Evolutionary conservation across 2,329 filamentous ascomycete genomes (phyloP), one percentile per base, ranked within the genome.

Genomic region (Aspergillus texensis): DNA sequence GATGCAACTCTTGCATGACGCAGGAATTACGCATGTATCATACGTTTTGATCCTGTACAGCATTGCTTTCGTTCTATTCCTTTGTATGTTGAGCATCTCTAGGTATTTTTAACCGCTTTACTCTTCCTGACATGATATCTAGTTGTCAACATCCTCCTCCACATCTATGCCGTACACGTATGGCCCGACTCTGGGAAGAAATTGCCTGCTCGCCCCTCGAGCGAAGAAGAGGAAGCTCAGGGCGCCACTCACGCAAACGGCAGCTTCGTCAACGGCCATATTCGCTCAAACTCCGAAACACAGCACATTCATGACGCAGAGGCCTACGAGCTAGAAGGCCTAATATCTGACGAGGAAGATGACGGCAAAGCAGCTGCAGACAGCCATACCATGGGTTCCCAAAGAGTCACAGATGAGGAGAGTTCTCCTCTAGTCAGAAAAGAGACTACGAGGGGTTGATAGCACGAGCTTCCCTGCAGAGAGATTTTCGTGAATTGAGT

Each of bases 31-130:
- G 30, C 93, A 96, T 73, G 92, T 98, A 48, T 90, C 94, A 6
- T 99, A 98, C 77, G 88, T 98, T 46, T 85, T 99, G 30, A 94
- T 98, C 59, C 82, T 97, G 11, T 98, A 91, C 84, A 96, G 92
- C 71, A 83, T 97, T 58, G 90, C 94, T 28, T 97, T 96, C 78
- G 79, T 99, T 24, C 78, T 97, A 53, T 99, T 97, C 82, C 88
- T 99, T 43, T 96, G 86, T 89, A 82, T 52, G 48, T 52, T 32
- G 14, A 32, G 86, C 72, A 48, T 55, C 26, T 36, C 66, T 6
- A 1, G 14, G 2, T 32, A 24, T 26, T 30, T 6, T 36, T 9
- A 50, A 19, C n/a, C 16, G 34, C 39, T 4, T 16, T 12, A 28
- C 46, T 63, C 19, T 64, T 60, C 45, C 63, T 70, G 65, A 71